Base-by-base conservation (phyloP, 129 eudicot genomes). In the Apium graveolens region DNA sequence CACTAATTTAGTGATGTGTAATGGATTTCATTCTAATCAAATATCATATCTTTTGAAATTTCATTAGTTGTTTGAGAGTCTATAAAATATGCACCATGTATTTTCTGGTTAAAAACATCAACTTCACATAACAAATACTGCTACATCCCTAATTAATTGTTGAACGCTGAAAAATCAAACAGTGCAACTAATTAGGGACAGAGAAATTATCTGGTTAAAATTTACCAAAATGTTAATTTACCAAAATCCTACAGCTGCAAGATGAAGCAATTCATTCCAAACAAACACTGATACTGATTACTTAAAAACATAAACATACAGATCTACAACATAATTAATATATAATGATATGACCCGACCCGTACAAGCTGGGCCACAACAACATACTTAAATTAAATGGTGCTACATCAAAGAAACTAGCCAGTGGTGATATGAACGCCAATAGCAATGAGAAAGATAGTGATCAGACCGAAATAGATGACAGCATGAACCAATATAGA, bases 381-480 rank as follows among this genome's bases (percentile, higher is more conserved):
- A 51, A 51, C 2, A 51, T 21, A 14, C 53, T 46, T 14, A 6
- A 20, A 51, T 51, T 27, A n/a, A n/a, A n/a, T n/a, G 62, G 62
- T 2, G 29, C 13, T 55, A 31, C 65, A 55, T 2, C n/a, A n/a
- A n/a, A n/a, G 29, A 2, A 8, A 1, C 32, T 57, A 70, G 31
- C 46, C 74, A 20, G 74, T 70, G 18, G 74, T 18, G 46, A 70
- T 70, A 16, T 70, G 71, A 75, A 73, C 81, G n/a, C 79, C 69
- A 10, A 51, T 29, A 17, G 76, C 79, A 78, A 71, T 41, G 73
- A 73, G 70, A 72, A 77, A 80, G 77, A 62, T 70, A 37, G 55
- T 69, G 38, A 70, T 39, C 76, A 77, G 84, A 76, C 84, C 71
- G 68, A 69, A 39, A 77, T 49, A 79, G 86, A 78, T 69, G 63